Evolutionary conservation across 148 eudicot genomes (phyloP), one percentile per base, ranked within the genome.

Genomic region (Oxyria digyna): DNA sequence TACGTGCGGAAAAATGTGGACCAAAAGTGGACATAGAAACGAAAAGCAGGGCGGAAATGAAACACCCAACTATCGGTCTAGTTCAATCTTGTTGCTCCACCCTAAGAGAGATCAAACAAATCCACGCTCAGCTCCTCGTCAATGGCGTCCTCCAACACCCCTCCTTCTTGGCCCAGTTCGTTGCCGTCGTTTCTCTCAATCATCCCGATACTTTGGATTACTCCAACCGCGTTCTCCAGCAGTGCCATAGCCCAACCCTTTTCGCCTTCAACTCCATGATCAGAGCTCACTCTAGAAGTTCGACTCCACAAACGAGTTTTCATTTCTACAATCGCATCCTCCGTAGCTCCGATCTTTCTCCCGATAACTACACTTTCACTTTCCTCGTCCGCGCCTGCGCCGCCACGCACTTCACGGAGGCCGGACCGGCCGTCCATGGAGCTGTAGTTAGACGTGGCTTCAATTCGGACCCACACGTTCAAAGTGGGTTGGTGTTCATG

Each of bases 401-500:
- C 62, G 62, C 62, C 31, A 24, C 62, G 14, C 62, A 24, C 5
- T 24, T 11, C 29, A 11, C 31, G 62, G 76, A 74, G 46, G 66
- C 78, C 46, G 89, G 93, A 18, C 18, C 76, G 46, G 68, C 70
- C 67, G 69, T 85, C 41, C 93, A 87, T 49, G 71, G 42, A 20
- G 42, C 83, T 62, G 81, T 78, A 8, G 45, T 85, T 1, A 87
- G 83, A 65, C 32, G 67, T 68, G 89, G 87, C 31, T 85, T 79
- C 57, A 74, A 85, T 67, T 41, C 17, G 1, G 80, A 87, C 78
- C 81, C 76, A 50, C 81, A 77, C 73, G 84, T 83, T 0, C 74
- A 78, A 38, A 83, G 83, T 24, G 79, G 89, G 32, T 78, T 87
- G 83, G 76, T 87, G 15, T 69, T 80, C 18, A 74, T 85, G 81